Percentiles rank a stretch among this genome's conserved stretches.
Conservation (phyloP, 176 grass and related monocot species). For the Saccharum officinarum region DNA sequence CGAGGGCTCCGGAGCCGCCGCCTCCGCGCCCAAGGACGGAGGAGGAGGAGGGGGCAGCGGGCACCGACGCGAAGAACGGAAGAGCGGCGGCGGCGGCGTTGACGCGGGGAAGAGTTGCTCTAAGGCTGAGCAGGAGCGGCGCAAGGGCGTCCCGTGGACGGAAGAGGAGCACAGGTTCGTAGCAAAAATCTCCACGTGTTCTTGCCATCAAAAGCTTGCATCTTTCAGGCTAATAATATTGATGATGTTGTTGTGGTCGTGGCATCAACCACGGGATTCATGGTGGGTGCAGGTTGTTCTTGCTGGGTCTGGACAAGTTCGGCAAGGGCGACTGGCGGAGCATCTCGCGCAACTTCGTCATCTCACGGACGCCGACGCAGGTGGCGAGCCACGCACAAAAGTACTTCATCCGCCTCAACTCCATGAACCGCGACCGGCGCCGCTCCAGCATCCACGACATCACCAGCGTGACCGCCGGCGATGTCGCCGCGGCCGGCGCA, state of each 20-base stretch:
- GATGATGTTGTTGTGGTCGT: not conserved
- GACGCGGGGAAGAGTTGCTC: conserved; percentile 71
- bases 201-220: not conserved
- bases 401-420: conserved; percentile 95
- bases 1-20: not conserved
- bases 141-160: conserved; percentile 98
- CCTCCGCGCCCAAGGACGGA: conserved; percentile 29
- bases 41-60: not conserved
- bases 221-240: not conserved
- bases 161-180: conserved; percentile 95
- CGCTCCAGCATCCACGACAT: conserved; percentile 99
- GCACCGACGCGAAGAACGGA: conserved; percentile 50
- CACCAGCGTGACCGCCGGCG: conserved; percentile 63
- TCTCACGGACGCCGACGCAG: conserved; percentile 94
- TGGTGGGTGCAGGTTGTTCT: conserved; percentile 54
- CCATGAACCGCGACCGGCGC: conserved; percentile 85
- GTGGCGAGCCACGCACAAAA: conserved; percentile 98
- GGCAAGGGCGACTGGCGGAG: conserved; percentile 98
- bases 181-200: no score
- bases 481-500: conserved; percentile 35
- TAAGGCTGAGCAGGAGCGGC: conserved; percentile 88
- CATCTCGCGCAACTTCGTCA: conserved; percentile 96
- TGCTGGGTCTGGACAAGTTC: conserved; percentile 92
- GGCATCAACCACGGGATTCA: no score
- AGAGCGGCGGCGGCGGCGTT: not conserved